These are phyloP conservation scores for Apiospora phragmitis DNA, from an alignment of 2,329 filamentous ascomycete genomes.

Conservation along the genomic window DNA sequence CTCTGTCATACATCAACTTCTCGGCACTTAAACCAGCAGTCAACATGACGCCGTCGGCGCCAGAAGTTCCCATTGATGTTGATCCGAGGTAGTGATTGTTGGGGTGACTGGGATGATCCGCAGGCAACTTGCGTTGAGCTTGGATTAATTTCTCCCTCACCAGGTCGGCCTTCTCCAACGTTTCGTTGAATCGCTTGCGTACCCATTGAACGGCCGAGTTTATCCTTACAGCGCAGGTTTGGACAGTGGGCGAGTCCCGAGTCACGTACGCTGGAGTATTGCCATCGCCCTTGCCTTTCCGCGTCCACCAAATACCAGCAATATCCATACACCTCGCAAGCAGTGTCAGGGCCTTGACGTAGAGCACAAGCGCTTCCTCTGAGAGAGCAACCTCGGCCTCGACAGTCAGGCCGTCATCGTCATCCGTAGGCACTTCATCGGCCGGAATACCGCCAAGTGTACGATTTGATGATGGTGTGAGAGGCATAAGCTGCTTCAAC, in stretches of 20 bases:
- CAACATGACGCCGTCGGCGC: conserved; percentile 77
- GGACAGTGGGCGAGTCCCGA: conserved; percentile 42
- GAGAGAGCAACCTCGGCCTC: conserved; percentile 86
- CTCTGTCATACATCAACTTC: conserved; percentile 97
- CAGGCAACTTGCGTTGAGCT: conserved; percentile 79
- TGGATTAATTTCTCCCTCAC: conserved; percentile 87
- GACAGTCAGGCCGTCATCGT: conserved; percentile 73
- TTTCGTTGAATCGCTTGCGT: conserved; percentile 91
- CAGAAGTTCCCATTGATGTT: conserved; percentile 58
- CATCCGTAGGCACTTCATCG: conserved; percentile 58
- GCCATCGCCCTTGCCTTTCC: conserved; percentile 68
- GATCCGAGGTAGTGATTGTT: conserved; percentile 69
- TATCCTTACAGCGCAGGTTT: conserved; percentile 67
- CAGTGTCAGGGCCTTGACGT: conserved; percentile 89
- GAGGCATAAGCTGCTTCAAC: conserved; percentile 92
- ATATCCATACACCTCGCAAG: conserved; percentile 95
- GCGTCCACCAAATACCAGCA: conserved; percentile 87
- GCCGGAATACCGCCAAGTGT: conserved; percentile 63
- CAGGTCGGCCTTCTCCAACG: conserved; percentile 92
- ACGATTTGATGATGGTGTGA: conserved; percentile 76
- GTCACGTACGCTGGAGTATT: conserved; percentile 41
- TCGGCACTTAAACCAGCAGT: conserved; percentile 91
- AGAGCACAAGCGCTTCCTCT: conserved; percentile 92
- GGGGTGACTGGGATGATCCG: conserved; percentile 84
- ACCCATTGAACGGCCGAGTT: conserved; percentile 97